Percentiles rank a stretch among this genome's conserved stretches.
phyloP scores from a whole-genome alignment of 306 rosid genomes.

The Ochetophila trinervis region DNA sequence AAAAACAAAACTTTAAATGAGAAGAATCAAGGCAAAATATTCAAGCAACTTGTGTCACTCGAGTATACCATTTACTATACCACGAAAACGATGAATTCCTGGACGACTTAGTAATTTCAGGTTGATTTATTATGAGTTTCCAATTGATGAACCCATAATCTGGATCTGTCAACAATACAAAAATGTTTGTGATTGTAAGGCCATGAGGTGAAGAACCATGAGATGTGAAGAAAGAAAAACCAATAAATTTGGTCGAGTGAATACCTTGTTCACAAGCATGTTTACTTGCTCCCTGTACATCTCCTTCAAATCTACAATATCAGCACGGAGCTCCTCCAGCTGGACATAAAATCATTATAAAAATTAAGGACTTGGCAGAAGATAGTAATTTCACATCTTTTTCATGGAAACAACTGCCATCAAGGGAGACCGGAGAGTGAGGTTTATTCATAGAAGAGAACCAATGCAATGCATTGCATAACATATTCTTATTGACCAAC shows the following conservation, averaged over 20 bases:
- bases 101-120: neutral
- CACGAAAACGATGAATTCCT: slow-evolving; percentile 9
- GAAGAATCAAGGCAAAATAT: slow-evolving; percentile 1
- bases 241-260: neutral
- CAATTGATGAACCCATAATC: slow-evolving; percentile 29
- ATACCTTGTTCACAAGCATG: slow-evolving; percentile 91
- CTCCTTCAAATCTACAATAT: slow-evolving; percentile 95
- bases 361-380: slow-evolving; percentile 22
- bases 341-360: slow-evolving; percentile 37
- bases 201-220: neutral
- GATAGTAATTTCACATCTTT: slow-evolving; percentile 1
- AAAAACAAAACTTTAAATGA: neutral
- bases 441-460: no score
- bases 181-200: neutral
- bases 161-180: slow-evolving; percentile 33
- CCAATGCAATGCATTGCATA: no score
- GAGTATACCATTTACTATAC: slow-evolving; percentile 4
- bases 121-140: slow-evolving; percentile 4
- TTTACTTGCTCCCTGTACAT: slow-evolving; percentile 99
- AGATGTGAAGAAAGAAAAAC: neutral
- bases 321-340: slow-evolving; percentile 99
- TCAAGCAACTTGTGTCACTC: slow-evolving; percentile 1
- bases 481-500: no score
- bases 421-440: no score
- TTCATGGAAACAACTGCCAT: neutral